Conservation (phyloP, 257 asterid species). For the Cinchona pubescens region DNA sequence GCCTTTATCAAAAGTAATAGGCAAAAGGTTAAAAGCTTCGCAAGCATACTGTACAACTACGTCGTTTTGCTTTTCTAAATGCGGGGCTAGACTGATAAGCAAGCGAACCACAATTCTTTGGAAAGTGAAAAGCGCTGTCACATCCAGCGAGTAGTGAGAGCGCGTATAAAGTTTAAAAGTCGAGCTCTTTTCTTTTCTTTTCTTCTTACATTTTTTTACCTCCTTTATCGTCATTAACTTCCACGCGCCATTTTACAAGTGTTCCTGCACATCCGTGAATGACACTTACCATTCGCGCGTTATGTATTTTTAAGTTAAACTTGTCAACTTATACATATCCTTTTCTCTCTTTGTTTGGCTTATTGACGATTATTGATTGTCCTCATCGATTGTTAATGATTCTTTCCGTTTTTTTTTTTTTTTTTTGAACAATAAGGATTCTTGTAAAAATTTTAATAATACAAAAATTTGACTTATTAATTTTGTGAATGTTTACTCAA, state of each 20-base stretch:
- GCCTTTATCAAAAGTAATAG: background rate
- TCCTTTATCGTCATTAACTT: background rate
- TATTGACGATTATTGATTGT: too few species aligned
- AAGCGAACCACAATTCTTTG: background rate
- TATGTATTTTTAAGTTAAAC: too few species aligned
- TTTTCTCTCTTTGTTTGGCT: background rate
- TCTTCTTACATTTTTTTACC: background rate
- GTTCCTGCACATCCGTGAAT: background rate
- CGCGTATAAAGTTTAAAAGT: constrained; percentile 19
- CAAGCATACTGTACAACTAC: background rate
- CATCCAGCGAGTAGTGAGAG: constrained; percentile 18
- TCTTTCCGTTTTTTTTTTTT: background rate
- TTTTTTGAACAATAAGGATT: too few species aligned
- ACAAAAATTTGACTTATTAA: too few species aligned
- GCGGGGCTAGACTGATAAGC: constrained; percentile 24
- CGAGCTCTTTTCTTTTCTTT: background rate
- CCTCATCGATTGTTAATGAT: background rate
- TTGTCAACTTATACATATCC: background rate
- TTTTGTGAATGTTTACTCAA: too few species aligned
- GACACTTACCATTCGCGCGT: background rate
- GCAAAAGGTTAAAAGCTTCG: background rate
- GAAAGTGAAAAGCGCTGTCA: constrained; percentile 18
- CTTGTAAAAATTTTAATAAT: too few species aligned
- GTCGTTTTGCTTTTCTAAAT: background rate
- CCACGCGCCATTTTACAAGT: background rate